Conservation (phyloP, 192 early-diverging fungal genomes). For the Linnemannia elongata region DNA sequence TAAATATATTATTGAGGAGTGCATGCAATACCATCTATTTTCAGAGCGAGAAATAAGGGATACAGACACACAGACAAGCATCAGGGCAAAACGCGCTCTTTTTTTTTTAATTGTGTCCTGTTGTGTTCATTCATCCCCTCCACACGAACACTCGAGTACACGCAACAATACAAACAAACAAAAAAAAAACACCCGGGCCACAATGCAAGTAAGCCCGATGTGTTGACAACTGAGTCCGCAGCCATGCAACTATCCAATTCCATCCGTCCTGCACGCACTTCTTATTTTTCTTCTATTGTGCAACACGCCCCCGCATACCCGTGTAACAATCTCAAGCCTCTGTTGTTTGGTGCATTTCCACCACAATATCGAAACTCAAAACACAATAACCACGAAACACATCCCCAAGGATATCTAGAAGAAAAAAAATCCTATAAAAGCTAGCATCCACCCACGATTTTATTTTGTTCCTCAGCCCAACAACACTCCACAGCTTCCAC, state of each 20-base stretch:
- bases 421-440: constrained; percentile 29
- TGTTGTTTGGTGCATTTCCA: not conserved
- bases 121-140: not conserved
- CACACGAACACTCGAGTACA: not conserved
- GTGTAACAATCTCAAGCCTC: not conserved
- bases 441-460: not conserved
- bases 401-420: not conserved
- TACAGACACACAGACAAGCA: not conserved
- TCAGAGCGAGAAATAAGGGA: not conserved
- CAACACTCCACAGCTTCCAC: constrained; percentile 53
- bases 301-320: not conserved
- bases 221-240: not conserved
- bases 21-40: constrained; percentile 1
- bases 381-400: not conserved
- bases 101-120: not conserved
- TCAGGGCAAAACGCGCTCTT: not conserved
- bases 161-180: not conserved
- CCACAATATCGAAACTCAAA: not conserved
- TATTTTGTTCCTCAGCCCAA: constrained; percentile 30
- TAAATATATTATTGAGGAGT: not conserved
- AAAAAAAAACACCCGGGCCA: not conserved
- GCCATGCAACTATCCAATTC: not conserved
- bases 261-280: not conserved
- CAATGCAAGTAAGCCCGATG: not conserved
- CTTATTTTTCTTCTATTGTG: no score